Conservation (phyloP, 164 flowering plant species). For the Piper betle region DNA sequence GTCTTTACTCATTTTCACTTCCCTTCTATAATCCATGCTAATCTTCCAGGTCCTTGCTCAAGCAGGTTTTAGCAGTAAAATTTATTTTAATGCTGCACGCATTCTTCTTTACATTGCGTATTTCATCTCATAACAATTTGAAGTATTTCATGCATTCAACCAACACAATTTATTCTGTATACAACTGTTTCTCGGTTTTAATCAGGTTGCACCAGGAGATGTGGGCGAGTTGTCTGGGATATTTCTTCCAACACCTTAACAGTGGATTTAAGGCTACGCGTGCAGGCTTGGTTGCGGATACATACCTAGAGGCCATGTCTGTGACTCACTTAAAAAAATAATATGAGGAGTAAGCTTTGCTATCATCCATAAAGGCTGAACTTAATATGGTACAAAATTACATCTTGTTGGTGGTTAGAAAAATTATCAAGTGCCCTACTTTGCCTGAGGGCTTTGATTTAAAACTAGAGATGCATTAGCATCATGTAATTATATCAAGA, state of each 20-base stretch:
- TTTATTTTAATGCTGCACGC: not conserved
- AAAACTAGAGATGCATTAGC: not conserved
- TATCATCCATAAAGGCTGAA: not conserved
- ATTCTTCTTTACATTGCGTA: not conserved
- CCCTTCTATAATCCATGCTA: too few species aligned
- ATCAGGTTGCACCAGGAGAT: conserved; percentile 96
- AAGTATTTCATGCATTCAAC: not conserved
- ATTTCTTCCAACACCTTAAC: conserved; percentile 95
- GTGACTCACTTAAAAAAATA: conserved; percentile 86
- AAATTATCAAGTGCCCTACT: too few species aligned
- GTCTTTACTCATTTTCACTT: too few species aligned
- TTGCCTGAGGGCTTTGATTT: too few species aligned
- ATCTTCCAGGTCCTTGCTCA: too few species aligned
- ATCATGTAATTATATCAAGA: not conserved
- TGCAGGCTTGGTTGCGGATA: conserved; percentile 98
- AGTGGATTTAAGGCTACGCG: conserved; percentile 94
- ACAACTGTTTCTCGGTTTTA: not conserved
- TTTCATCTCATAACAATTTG: not conserved
- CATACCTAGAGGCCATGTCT: conserved; percentile 96
- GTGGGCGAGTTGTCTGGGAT: conserved; percentile 91
- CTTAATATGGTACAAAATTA: too few species aligned
- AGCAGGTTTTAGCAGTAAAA: not conserved
- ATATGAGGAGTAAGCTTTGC: conserved; percentile 84
- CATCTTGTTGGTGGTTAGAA: too few species aligned
- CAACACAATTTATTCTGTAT: not conserved